Evolutionary conservation across 371 early-diverging fungal species (phyloP), one percentile per base, ranked within the genome.

Genomic region (Conidiobolus incongruus): DNA sequence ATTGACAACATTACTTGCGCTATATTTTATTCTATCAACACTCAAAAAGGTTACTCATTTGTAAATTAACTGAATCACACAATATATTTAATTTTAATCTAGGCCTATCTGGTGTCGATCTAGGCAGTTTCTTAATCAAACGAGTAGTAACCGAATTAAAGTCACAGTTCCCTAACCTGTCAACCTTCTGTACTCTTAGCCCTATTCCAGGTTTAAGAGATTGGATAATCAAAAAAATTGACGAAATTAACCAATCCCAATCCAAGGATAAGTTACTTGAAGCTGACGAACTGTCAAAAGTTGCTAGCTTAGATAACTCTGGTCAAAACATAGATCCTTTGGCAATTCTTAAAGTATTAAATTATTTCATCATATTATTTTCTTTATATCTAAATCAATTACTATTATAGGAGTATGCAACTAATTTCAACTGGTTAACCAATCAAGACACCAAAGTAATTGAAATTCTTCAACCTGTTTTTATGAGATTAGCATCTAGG

Each of bases 21-120:
- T 8, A 71, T 84, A 1, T 89, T 86, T 50, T 89, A 89, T 56
- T 84, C 89, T 1, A 86, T 89, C 47, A 78, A 79, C 17, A 76
- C 84, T n/a, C 85, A 83, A 49, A 62, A 59, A 29, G 86, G 70
- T 58, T 4, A 26, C n/a, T 28, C 28, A 11, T 4, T 13, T 35
- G 4, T 28, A 12, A 24, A 22, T 35, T 33, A 17, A 39, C 28
- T n/a, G 4, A 15, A 28, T 22, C 33, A 2, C 1, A 16, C 11
- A 33, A 19, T 19, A n/a, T 15, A 33, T 26, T 10, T 45, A 15
- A 15, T n/a, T n/a, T n/a, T 34, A 38, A 21, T 34, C 29, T 44
- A 57, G 65, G 80, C 0, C 61, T 89, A 2, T 60, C 79, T 1
- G 85, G 86, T 3, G 77, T 88, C 23, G 79, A 88, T 41, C 49